Evolutionary conservation across 495 filamentous ascomycete genomes (phyloP).

Genomic region (Bryoglossum gracile): DNA sequence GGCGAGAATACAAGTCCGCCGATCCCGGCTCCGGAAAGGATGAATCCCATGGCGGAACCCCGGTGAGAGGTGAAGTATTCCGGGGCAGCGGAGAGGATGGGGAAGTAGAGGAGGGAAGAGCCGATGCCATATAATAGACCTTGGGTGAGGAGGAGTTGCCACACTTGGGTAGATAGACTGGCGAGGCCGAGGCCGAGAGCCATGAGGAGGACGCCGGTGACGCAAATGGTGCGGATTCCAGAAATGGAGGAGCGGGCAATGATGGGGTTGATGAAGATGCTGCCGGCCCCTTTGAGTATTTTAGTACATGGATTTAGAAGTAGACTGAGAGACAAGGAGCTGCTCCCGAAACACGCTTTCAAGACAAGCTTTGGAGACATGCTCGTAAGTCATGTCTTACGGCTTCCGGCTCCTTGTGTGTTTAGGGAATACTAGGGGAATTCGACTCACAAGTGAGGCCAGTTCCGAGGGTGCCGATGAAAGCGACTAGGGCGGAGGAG

Average conservation of each 20-base stretch:
- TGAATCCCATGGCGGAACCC: constrained; percentile 44
- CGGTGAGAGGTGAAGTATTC: constrained; percentile 44
- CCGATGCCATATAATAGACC: constrained; percentile 41
- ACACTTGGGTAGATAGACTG: constrained; percentile 30
- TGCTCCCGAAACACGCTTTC: no score
- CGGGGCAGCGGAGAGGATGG: constrained; percentile 36
- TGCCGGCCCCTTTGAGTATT: no score
- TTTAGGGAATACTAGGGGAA: no score
- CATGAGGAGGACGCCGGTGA: constrained; percentile 32
- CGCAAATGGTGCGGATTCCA: constrained; percentile 26
- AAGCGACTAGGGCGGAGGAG: constrained; percentile 36
- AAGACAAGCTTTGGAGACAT: no score
- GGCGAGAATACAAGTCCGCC: constrained; percentile 41
- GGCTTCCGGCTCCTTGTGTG: no score
- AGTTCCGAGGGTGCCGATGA: constrained; percentile 41
- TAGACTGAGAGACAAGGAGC: no score
- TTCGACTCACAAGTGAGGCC: constrained; percentile 46
- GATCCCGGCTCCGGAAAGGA: constrained; percentile 36
- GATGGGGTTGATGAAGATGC: constrained; percentile 41
- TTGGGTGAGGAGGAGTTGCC: constrained; percentile 43
- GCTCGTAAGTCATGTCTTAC: no score
- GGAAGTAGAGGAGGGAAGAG: constrained; percentile 43
- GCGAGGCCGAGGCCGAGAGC: constrained; percentile 32
- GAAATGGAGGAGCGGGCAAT: constrained; percentile 32
- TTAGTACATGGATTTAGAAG: no score